Evolutionary conservation across 129 eudicot genomes (phyloP).

Genomic region (Escallonia rubra): DNA sequence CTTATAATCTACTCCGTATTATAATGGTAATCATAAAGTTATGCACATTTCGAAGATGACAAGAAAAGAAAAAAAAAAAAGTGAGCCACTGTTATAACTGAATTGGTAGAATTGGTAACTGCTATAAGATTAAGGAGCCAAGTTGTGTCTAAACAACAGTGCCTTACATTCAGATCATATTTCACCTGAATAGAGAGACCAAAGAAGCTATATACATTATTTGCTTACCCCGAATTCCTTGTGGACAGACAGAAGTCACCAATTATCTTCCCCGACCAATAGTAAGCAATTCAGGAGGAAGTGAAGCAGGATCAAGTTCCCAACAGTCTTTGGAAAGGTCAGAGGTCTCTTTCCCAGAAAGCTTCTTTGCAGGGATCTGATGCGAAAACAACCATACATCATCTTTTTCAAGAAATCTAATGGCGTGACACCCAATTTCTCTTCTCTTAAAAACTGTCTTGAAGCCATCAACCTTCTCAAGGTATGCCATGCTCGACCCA

Average conservation of each 20-base stretch:
- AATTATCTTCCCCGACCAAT: constrained; percentile 5
- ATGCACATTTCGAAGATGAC: too few relatives aligned
- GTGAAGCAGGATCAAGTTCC: constrained; percentile 98
- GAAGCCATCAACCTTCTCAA: constrained; percentile 77
- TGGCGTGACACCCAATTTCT: constrained; percentile 64
- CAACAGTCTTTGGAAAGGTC: constrained; percentile 67
- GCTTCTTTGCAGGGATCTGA: constrained; percentile 90
- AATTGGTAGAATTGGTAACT: background rate
- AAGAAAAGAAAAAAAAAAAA: too few relatives aligned
- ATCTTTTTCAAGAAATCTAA: constrained; percentile 57
- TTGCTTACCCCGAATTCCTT: background rate
- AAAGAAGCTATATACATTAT: constrained; percentile 6
- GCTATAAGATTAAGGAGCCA: constrained; percentile 3
- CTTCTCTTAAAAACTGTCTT: constrained; percentile 72
- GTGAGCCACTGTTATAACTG: constrained; percentile 5
- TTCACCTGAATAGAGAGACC: constrained; percentile 5
- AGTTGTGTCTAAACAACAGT: background rate
- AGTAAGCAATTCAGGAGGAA: constrained; percentile 42
- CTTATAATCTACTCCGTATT: too few relatives aligned
- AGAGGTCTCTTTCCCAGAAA: constrained; percentile 55
- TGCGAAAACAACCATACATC: constrained; percentile 65
- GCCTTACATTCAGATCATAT: constrained; percentile 3
- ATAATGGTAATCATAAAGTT: too few relatives aligned
- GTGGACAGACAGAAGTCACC: background rate
- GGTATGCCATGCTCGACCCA: constrained; percentile 78